Conservation (phyloP, 768 basidiomycete genomes). For the Hydnomerulius pinastri region DNA sequence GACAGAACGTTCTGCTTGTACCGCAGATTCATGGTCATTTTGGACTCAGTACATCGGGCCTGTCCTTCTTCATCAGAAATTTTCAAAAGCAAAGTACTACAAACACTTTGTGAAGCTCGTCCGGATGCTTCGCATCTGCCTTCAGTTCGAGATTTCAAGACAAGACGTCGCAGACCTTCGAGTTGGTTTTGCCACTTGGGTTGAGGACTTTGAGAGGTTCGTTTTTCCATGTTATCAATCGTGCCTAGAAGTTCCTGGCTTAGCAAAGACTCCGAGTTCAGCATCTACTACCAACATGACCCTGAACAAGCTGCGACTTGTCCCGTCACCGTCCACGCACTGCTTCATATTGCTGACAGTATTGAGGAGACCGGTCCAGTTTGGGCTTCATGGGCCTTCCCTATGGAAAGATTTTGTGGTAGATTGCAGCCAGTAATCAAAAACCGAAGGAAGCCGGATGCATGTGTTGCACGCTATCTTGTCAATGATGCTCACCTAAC, state of each 20-base stretch:
- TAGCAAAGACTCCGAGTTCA: neutral
- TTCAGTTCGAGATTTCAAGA: slow-evolving; percentile 1
- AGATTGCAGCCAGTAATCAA: too few species aligned
- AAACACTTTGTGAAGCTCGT: slow-evolving; percentile 8
- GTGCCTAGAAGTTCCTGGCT: too few species aligned
- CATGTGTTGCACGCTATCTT: too few species aligned
- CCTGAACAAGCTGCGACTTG: slow-evolving; percentile 12
- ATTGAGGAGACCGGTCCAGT: too few species aligned
- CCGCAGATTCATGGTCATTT: slow-evolving; percentile 21
- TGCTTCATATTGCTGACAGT: too few species aligned
- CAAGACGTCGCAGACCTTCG: slow-evolving; percentile 4
- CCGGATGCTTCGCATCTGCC: slow-evolving; percentile 3
- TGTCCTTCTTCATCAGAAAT: slow-evolving; percentile 8
- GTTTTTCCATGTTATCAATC: neutral
- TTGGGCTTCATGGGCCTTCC: too few species aligned
- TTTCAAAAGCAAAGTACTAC: slow-evolving; percentile 14
- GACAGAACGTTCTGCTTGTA: slow-evolving; percentile 6
- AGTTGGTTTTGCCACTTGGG: neutral
- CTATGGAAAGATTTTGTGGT: slow-evolving; percentile 20
- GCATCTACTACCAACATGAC: slow-evolving; percentile 4
- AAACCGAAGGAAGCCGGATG: too few species aligned
- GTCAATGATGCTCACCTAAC: too few species aligned
- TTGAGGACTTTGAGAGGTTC: slow-evolving; percentile 8
- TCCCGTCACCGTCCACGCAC: too few species aligned
- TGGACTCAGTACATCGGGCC: slow-evolving; percentile 24